Conservation (phyloP, 31 red algal species). For the Endocladia muricata region DNA sequence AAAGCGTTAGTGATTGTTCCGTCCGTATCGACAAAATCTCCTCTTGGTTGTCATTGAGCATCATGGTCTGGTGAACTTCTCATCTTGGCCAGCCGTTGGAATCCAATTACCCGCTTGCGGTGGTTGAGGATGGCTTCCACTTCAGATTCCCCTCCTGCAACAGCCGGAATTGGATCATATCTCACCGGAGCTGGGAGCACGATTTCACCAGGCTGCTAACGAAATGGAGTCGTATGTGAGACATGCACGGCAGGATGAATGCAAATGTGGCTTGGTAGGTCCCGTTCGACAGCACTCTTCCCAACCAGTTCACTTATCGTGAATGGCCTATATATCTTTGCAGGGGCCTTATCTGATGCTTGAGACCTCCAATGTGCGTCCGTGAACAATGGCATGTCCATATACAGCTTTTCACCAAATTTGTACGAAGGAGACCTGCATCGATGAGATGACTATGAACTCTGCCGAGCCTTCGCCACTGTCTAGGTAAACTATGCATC, state of each 20-base stretch:
- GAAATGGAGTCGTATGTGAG: not conserved
- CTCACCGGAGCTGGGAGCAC: no score
- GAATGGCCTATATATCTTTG: not conserved
- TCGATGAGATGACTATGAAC: no score
- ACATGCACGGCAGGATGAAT: constrained; percentile 18
- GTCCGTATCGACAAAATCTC: not conserved
- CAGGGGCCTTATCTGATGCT: not conserved
- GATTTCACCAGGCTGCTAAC: no score
- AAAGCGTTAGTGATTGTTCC: not conserved
- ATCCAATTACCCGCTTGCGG: not conserved
- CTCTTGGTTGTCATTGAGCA: not conserved
- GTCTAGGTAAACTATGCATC: no score
- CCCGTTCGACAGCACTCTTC: not conserved
- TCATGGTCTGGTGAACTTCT: not conserved
- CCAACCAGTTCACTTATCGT: constrained; percentile 1
- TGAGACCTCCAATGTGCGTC: not conserved
- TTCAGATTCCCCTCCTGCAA: not conserved
- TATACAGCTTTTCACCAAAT: not conserved
- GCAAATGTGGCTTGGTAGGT: not conserved
- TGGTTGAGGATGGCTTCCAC: constrained; percentile 16
- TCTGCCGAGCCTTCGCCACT: no score
- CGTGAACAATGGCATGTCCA: not conserved
- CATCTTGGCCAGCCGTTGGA: not conserved
- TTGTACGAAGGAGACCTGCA: not conserved
- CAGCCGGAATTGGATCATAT: not conserved